Evolutionary conservation across 176 grass and related monocot genomes (phyloP).

Genomic region (Lolium perenne): DNA sequence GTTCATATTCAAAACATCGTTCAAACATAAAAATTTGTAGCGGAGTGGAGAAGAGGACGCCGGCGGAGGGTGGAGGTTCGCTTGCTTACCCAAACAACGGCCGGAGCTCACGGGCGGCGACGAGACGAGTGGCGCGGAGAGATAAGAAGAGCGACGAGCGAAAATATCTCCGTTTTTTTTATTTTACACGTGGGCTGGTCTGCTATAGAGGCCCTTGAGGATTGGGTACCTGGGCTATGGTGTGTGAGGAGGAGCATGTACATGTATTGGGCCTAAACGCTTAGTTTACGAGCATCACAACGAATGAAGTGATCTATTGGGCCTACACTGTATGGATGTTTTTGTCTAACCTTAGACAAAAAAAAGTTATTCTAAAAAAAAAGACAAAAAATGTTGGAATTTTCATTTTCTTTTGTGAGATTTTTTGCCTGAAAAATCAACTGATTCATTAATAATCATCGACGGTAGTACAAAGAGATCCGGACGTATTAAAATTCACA

Average conservation of each 20-base stretch:
- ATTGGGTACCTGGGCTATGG: background rate
- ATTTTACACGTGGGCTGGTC: background rate
- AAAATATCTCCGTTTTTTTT: background rate
- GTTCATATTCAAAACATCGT: too few species aligned
- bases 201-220: background rate
- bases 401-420: too few species aligned
- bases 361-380: too few species aligned
- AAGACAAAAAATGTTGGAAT: too few species aligned
- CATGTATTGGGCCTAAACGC: background rate
- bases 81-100: background rate
- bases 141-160: background rate
- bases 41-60: background rate
- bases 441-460: too few species aligned
- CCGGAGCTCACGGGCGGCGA: background rate
- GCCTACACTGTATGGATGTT: too few species aligned
- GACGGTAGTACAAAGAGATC: too few species aligned
- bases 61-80: background rate
- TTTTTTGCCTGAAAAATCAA: too few species aligned
- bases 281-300: background rate
- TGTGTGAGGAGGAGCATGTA: background rate
- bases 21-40: too few species aligned
- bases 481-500: too few species aligned
- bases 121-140: background rate
- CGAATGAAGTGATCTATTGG: too few species aligned
- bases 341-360: too few species aligned